Evolutionary conservation across 2,329 filamentous ascomycete genomes (phyloP).

Genomic region (Pezizomycotina sp.): DNA sequence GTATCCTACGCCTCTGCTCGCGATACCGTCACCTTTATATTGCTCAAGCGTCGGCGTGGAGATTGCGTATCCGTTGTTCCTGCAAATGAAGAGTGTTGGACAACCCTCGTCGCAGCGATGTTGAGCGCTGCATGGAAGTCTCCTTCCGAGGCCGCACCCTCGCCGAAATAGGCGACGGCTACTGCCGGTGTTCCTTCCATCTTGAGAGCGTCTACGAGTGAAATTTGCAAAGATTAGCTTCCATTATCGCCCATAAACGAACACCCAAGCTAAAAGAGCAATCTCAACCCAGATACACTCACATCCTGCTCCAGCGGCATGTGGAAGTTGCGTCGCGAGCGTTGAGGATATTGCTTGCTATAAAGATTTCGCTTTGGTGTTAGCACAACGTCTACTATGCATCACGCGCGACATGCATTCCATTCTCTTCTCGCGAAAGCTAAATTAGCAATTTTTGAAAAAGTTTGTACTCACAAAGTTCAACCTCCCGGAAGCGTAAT

Average conservation of each 20-base stretch:
- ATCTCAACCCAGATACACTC: slow-evolving; percentile 4
- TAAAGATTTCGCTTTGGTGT: not conserved
- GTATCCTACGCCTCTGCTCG: slow-evolving; percentile 70
- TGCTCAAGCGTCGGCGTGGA: slow-evolving; percentile 79
- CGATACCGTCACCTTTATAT: slow-evolving; percentile 81
- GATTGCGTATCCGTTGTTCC: slow-evolving; percentile 87
- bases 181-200: slow-evolving; percentile 56
- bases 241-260: not conserved
- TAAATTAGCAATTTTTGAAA: no score
- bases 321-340: slow-evolving; percentile 74
- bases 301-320: slow-evolving; percentile 61
- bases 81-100: slow-evolving; percentile 75
- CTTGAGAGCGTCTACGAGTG: slow-evolving; percentile 55
- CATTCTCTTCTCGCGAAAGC: not conserved
- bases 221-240: not conserved
- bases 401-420: not conserved
- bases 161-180: slow-evolving; percentile 73
- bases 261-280: not conserved
- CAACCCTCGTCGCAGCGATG: slow-evolving; percentile 77
- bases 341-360: slow-evolving; percentile 75
- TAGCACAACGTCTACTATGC: slow-evolving; percentile 1
- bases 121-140: slow-evolving; percentile 87
- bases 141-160: slow-evolving; percentile 77
- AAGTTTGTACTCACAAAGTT: slow-evolving; percentile 49
- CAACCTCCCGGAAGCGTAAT: slow-evolving; percentile 71